Evolutionary conservation across 2,329 filamentous ascomycete species (phyloP), one percentile per base, ranked within the genome.

Genomic region (Penicillium sp.): DNA sequence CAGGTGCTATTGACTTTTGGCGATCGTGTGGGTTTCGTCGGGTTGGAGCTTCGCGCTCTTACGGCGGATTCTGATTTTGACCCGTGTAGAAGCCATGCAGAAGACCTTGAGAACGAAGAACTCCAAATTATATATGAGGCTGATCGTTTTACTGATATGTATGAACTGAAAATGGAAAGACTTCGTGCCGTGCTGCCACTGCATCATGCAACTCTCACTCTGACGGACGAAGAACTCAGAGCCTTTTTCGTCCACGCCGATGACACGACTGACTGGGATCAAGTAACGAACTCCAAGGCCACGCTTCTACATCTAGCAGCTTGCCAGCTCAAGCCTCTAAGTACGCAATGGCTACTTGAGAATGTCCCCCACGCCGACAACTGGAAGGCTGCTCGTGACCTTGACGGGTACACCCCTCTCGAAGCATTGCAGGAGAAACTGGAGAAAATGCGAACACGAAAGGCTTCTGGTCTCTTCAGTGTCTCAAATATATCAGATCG

Each of bases 371-470:
- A 51, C 33, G 37, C 58, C 18, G 28, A 58, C 24, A 43, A 21
- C 46, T 62, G 51, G 60, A 67, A 67, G 55, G 51, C 46, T 18
- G 55, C 58, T 23, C 63, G 71, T 26, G 70, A 74, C 55, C 46
- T 60, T 48, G 46, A 68, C 42, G 69, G 69, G n/a, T 66, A 71
- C 40, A 75, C 70, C 18, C 70, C 71, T 3, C 54, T 71, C 7
- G 72, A 75, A 62, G 54, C 46, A 40, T 58, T 74, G 8, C 54
- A 67, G 56, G 50, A 59, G 45, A 48, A 60, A n/a, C 55, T 75
- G 31, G 71, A 75, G 45, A 60, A 45, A 26, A 51, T 61, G 23
- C 58, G 71, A 60, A 70, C 62, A 24, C 29, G 51, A 57, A 53
- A 58, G 48, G 45, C 48, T 54, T 7, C 11, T 48, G 48, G 34